These are phyloP conservation scores for Tulasnella sp. DNA, from an alignment of 768 basidiomycete species.

Conservation along the genomic window DNA sequence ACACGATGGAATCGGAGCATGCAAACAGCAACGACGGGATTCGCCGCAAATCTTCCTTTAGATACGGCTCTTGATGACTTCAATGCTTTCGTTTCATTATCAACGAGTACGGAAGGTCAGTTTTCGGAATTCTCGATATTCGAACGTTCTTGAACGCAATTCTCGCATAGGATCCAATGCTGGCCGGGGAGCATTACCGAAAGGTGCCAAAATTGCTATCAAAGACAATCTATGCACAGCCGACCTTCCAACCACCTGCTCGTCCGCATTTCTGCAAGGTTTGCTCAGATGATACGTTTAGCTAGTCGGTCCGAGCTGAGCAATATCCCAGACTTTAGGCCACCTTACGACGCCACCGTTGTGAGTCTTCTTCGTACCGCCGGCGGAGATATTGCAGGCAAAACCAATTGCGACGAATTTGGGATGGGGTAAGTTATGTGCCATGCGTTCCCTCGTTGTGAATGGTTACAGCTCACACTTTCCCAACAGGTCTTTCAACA, in stretches of 20 bases:
- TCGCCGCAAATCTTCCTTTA: not conserved
- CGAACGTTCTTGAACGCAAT: not conserved
- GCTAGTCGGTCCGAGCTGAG: not conserved
- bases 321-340: constrained; percentile 44
- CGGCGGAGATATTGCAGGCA: constrained; percentile 70
- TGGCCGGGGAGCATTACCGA: not conserved
- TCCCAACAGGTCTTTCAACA: constrained; percentile 60
- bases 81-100: not conserved
- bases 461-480: not conserved
- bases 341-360: constrained; percentile 83
- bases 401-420: constrained; percentile 95
- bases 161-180: not conserved
- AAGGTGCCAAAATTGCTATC: constrained; percentile 37
- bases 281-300: constrained; percentile 5
- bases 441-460: not conserved
- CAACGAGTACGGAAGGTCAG: not conserved
- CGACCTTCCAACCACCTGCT: constrained; percentile 58
- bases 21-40: not conserved
- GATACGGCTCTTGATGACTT: not conserved
- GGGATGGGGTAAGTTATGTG: constrained; percentile 78
- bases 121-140: not conserved
- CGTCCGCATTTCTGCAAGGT: constrained; percentile 66
- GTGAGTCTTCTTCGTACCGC: constrained; percentile 46
- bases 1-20: not conserved
- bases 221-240: constrained; percentile 82